phyloP scores from a whole-genome alignment of 345 rosid species.

The Aegle marmelos region DNA sequence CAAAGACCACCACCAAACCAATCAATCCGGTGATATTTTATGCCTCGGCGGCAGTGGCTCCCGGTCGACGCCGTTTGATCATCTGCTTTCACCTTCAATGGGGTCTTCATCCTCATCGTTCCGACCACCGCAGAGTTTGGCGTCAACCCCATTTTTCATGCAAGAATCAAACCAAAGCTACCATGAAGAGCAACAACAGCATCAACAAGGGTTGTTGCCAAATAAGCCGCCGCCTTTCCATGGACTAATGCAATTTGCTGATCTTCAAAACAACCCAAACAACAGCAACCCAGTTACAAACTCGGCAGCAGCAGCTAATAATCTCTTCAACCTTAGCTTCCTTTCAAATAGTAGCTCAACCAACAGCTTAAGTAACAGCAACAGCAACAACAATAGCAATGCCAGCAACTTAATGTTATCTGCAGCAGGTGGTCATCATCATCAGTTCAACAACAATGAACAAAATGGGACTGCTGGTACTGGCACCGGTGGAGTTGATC shows the following conservation, averaged over 20 bases:
- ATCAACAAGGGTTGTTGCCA: constrained; percentile 40
- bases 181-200: constrained; percentile 38
- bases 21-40: constrained; percentile 42
- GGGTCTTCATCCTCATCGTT: constrained; percentile 38
- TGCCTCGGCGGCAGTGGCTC: constrained; percentile 49
- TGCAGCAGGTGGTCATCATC: not conserved
- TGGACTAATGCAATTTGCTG: constrained; percentile 55
- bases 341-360: constrained; percentile 27
- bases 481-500: constrained; percentile 21
- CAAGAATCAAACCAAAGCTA: constrained; percentile 49
- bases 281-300: not conserved
- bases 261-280: constrained; percentile 22
- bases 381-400: constrained; percentile 20
- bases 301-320: constrained; percentile 22
- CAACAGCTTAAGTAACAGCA: constrained; percentile 30
- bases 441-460: constrained; percentile 36
- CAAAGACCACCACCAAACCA: constrained; percentile 20
- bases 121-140: constrained; percentile 23
- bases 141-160: constrained; percentile 50
- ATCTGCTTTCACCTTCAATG: constrained; percentile 45
- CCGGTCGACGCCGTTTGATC: constrained; percentile 38
- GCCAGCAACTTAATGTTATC: constrained; percentile 34
- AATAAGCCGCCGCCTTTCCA: constrained; percentile 28
- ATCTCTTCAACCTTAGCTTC: constrained; percentile 55
- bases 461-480: constrained; percentile 20